Base-by-base conservation (phyloP, 495 filamentous ascomycete genomes). In the Tirmania nivea region DNA sequence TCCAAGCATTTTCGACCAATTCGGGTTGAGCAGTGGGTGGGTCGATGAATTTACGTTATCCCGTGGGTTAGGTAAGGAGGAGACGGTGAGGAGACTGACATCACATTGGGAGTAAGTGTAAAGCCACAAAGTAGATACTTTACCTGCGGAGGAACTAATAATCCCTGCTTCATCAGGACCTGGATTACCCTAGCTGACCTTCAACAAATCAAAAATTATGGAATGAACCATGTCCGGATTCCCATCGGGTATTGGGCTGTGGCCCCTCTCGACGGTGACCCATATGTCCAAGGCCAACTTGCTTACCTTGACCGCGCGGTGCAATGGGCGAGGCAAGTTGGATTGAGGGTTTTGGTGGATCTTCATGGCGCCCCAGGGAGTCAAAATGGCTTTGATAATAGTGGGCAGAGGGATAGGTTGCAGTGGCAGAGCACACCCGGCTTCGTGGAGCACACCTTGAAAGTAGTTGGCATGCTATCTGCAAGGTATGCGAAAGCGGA, bases 351-450 rank as follows among this genome's bases (percentile, higher is more conserved):
- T 37, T 73, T 81, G 60, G 70, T 86, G 57, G 81, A 84, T 59
- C 64, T 84, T 37, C 80, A 84, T 57, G 81, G 81, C 54, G 78
- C 77, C 78, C 84, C 83, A 19, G 83, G 80, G 10, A 82, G 77
- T 21, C 84, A 89, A 62, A 89, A 89, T 58, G 84, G 84, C 16
- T 86, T 85, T 64, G 85, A 86, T 63, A 86, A 87, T 65, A 77
- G 72, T 48, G 83, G 83, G 9, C 69, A 70, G 52, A 73, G 74
- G 56, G 84, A 80, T n/a, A 54, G 68, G 7, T 74, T 86, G 42
- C 59, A 73, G 10, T 86, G 82, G 83, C 73, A 74, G 53, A 65
- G 71, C 39, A 77, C 74, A n/a, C 8, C 49, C 16, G 61, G 75
- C 58, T 80, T 71, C 10, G 73, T 78, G 10, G 45, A 67, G 3